These are phyloP conservation scores for Pseudonitzschia multiseries DNA, from an alignment of 108 stramenopile genomes.

Conservation along the genomic window DNA sequence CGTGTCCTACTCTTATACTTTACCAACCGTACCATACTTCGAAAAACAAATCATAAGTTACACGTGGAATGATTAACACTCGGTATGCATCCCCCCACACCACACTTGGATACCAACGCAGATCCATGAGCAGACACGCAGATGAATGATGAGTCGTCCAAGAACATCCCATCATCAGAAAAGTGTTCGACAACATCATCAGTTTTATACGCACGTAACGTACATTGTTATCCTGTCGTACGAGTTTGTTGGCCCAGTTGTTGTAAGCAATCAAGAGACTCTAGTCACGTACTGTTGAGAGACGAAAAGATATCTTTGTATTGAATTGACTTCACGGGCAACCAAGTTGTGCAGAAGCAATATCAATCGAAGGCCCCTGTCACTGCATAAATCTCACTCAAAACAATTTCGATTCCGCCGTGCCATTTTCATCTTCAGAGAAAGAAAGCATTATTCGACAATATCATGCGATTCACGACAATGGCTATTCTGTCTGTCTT, in stretches of 20 bases:
- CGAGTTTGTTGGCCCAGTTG: too few species aligned
- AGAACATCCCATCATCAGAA: conserved; percentile 1
- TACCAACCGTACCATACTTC: neutral
- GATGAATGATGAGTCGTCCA: neutral
- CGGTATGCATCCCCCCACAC: neutral
- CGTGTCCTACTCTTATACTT: too few species aligned
- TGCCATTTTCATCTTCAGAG: neutral
- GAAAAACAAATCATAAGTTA: neutral
- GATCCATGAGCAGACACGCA: neutral
- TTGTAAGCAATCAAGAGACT: neutral
- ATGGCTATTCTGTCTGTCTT: conserved; percentile 8
- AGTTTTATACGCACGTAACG: neutral
- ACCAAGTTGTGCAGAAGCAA: neutral
- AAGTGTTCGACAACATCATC: conserved; percentile 10
- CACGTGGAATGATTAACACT: neutral
- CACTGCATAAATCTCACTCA: neutral
- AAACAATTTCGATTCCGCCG: neutral
- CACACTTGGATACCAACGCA: neutral
- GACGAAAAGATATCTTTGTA: neutral
- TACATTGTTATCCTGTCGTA: neutral
- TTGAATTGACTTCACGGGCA: neutral
- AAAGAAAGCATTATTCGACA: neutral
- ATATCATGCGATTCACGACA: conserved; percentile 10
- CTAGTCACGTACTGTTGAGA: too few species aligned
- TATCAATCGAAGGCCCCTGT: neutral